phyloP scores from a whole-genome alignment of 179 eudicot species.

The Corrigiola litoralis region DNA sequence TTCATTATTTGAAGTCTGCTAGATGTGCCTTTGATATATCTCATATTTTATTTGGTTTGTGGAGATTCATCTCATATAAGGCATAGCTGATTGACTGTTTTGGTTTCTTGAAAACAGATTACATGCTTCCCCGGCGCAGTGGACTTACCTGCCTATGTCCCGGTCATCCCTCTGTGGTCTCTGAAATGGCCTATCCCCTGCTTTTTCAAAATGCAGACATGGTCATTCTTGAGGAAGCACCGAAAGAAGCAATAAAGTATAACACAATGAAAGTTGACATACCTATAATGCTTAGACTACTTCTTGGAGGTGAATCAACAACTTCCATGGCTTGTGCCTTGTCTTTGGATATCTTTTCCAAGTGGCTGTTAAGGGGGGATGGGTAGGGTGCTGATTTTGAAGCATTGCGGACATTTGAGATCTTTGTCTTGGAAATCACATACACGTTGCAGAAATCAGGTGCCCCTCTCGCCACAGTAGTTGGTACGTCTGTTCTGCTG shows the following conservation, averaged over 20 bases:
- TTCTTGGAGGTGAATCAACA: constrained; percentile 30
- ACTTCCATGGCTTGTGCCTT: constrained; percentile 22
- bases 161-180: constrained; percentile 22
- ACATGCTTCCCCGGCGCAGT: not conserved
- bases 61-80: not conserved
- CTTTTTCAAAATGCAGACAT: constrained; percentile 16
- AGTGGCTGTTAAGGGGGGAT: constrained; percentile 37
- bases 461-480: constrained; percentile 41
- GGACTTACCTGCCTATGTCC: constrained; percentile 23
- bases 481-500: constrained; percentile 28
- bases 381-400: constrained; percentile 29
- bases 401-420: constrained; percentile 31
- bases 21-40: too few relatives aligned
- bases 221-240: constrained; percentile 12
- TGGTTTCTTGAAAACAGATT: not conserved
- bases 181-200: constrained; percentile 31
- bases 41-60: too few relatives aligned
- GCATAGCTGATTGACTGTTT: constrained; percentile 1
- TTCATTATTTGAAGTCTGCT: not conserved
- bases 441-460: constrained; percentile 90
- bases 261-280: constrained; percentile 2
- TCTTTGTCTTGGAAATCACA: constrained; percentile 72
- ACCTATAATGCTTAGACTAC: constrained; percentile 43
- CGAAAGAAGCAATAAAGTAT: constrained; percentile 1
- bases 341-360: constrained; percentile 29